Base-by-base conservation (phyloP, 2,329 filamentous ascomycete genomes). In the Stachybotrys echinatus region DNA sequence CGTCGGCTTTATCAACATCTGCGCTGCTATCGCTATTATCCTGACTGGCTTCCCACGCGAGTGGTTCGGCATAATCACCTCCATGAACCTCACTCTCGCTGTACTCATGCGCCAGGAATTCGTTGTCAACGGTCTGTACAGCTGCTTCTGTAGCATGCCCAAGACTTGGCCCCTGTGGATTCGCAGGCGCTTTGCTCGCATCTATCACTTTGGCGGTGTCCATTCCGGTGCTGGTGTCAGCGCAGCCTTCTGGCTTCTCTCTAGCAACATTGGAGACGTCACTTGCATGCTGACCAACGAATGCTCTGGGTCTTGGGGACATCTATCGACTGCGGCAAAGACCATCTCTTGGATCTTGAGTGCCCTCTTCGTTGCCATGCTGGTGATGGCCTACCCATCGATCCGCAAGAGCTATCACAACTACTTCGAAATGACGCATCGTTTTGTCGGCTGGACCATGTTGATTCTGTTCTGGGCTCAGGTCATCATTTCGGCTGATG, bases 371-470 rank as follows among this genome's bases (percentile, higher is more conserved):
- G 49, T 78, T 47, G 57, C 69, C 20, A 83, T 88, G 56, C 70
- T 84, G 48, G 63, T 69, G 45, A 76, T 81, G 42, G 82, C 85
- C 2, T 74, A 84, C 58, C 85, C 85, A 3, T 58, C 60, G 14
- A 69, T 88, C 51, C 80, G 85, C 12, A 67, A 70, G 52, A 75
- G 71, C 45, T 72, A 73, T 54, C 85, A 88, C 67, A 78, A 88
- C 63, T 67, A 74, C 48, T 89, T 87, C 61, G 85, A 89, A 66
- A 65, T 77, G 45, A 75, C 75, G 37, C 85, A 88, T 65, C 81
- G 85, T 44, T 88, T 85, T 61, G 75, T 74, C 5, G 84, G 84
- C n/a, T 88, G 85, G 84, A 69, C 74, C 12, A 72, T 79, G 21
- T 70, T 88, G 4, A 69, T 66, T 2, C 65, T 87, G 18, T 81